These are phyloP conservation scores for Filobasidium wieringae DNA, from an alignment of 768 basidiomycete genomes.

Conservation along the genomic window DNA sequence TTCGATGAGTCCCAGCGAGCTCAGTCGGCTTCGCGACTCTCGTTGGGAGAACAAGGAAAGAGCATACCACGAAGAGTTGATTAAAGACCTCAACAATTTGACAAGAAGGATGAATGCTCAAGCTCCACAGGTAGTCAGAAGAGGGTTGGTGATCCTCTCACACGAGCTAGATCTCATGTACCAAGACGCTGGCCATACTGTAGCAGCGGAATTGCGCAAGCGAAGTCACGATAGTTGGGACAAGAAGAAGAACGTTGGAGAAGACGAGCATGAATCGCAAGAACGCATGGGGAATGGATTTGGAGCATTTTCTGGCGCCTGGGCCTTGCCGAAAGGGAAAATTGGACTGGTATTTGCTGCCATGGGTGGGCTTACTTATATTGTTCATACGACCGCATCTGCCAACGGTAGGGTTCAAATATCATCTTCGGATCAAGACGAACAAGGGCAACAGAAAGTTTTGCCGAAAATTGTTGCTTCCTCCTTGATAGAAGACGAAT, in stretches of 20 bases:
- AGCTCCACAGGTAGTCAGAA: conserved; percentile 66
- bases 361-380: background rate
- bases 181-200: conserved; percentile 4
- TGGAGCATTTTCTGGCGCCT: background rate
- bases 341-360: background rate
- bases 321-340: background rate
- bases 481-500: background rate
- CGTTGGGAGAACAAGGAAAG: conserved; percentile 8
- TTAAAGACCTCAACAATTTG: conserved; percentile 60
- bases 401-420: background rate
- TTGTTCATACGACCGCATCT: background rate
- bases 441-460: too few relatives aligned
- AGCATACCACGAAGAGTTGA: conserved; percentile 46
- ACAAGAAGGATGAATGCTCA: conserved; percentile 68
- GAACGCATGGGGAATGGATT: background rate
- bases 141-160: conserved; percentile 49
- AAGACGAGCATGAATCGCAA: background rate
- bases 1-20: conserved; percentile 37
- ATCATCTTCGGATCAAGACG: background rate
- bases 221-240: conserved; percentile 8
- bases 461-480: background rate
- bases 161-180: conserved; percentile 45
- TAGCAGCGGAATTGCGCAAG: conserved; percentile 11
- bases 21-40: conserved; percentile 42
- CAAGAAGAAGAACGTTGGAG: background rate